Base-by-base conservation (phyloP, 495 filamentous ascomycete species). In the Apodospora peruviana region DNA sequence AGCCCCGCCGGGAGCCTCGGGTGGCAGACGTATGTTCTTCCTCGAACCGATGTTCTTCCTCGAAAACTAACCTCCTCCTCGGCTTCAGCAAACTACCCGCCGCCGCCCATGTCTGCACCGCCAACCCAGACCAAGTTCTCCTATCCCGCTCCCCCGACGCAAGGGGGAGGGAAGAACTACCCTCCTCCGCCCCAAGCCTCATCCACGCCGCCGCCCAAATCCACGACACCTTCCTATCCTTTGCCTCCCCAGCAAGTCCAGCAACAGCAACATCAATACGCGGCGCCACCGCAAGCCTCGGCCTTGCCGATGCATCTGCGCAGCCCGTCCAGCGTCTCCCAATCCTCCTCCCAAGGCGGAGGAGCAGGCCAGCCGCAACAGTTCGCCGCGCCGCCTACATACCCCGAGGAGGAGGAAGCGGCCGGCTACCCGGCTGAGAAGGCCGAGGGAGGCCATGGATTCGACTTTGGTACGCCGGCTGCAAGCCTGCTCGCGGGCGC, bases 51-150 rank as follows among this genome's bases (percentile, higher is more conserved):
- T 12, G 20, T 36, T 16, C 18, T 23, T 5, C 9, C 9, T 19
- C 9, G 18, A 39, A 12, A 34, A 44, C 46, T 10, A 5, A 19
- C 29, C 14, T 27, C 16, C 17, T 35, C 23, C 25, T 19, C 45
- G 55, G 63, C 51, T n/a, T 41, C 48, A 25, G 47, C 57, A 20
- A 59, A 40, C 45, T 66, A 66, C n/a, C 63, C 63, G 1, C 63
- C 63, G 20, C 59, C 57, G 25, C 65, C 65, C 40, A 53, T 58
- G 50, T 68, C 65, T 11, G 63, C 67, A 48, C 70, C 73, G 23
- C 71, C 72, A 5, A 71, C 65, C 46, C 67, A 73, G 56, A 61
- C 71, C 41, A 69, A 68, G 47, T 75, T 73, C 64, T 71, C 62
- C 2, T 68, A 69, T 34, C 61, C 67, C 5, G 50, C 68, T 32